phyloP scores from a whole-genome alignment of 306 rosid species.

The Quercus wislizeni region DNA sequence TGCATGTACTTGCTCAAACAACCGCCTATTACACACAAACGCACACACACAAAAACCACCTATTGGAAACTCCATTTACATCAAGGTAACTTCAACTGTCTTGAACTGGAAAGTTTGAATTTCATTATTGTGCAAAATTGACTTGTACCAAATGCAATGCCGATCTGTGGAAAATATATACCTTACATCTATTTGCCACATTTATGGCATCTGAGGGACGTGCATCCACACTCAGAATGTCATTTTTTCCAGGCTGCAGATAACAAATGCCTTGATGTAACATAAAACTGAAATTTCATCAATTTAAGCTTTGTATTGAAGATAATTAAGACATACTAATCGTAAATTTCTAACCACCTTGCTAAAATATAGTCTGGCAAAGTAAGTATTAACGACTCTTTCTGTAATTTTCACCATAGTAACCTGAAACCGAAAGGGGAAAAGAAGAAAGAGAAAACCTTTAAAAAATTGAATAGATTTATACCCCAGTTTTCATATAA shows the following conservation, averaged over 20 bases:
- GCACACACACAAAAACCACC: no score
- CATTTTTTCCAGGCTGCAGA: slow-evolving; percentile 81
- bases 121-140: slow-evolving; percentile 4
- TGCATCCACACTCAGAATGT: slow-evolving; percentile 70
- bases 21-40: background rate
- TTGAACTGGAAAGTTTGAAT: slow-evolving; percentile 1
- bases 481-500: slow-evolving; percentile 5
- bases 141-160: slow-evolving; percentile 3
- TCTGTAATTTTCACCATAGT: slow-evolving; percentile 81
- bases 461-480: slow-evolving; percentile 6
- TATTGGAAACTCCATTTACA: background rate
- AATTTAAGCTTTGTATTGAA: background rate
- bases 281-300: slow-evolving; percentile 6
- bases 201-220: slow-evolving; percentile 97
- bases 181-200: slow-evolving; percentile 89
- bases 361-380: slow-evolving; percentile 71
- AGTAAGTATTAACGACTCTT: slow-evolving; percentile 81
- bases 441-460: slow-evolving; percentile 16
- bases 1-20: background rate
- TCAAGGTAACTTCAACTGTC: background rate
- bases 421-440: slow-evolving; percentile 46
- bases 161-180: slow-evolving; percentile 22
- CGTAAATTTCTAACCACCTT: slow-evolving; percentile 52
- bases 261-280: slow-evolving; percentile 26
- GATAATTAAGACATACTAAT: slow-evolving; percentile 3